These are phyloP conservation scores for Fusarium paranaense DNA, from an alignment of 2,329 filamentous ascomycete species.

Conservation along the genomic window DNA sequence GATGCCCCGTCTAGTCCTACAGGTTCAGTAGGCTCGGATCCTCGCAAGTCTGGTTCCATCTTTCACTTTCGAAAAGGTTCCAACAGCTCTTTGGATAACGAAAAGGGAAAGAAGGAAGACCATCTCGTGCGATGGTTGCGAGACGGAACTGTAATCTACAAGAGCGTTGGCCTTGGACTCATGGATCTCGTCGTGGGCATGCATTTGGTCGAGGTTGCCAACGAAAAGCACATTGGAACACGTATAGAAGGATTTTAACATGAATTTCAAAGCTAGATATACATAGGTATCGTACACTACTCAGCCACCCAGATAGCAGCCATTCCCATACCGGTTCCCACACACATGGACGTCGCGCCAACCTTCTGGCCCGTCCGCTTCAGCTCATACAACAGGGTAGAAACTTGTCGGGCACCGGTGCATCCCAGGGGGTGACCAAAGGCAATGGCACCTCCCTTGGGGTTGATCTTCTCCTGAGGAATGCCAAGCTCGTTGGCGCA, in stretches of 20 bases:
- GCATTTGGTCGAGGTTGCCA: conserved; percentile 67
- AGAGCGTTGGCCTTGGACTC: conserved; percentile 73
- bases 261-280: conserved; percentile 23
- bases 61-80: conserved; percentile 48
- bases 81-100: conserved; percentile 42
- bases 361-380: conserved; percentile 85
- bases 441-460: conserved; percentile 95
- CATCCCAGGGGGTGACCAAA: conserved; percentile 96
- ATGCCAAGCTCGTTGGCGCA: conserved; percentile 90
- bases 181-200: conserved; percentile 75
- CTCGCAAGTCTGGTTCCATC: conserved; percentile 49
- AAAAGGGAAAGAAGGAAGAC: conserved; percentile 60
- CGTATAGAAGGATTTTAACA: conserved; percentile 64
- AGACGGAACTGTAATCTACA: conserved; percentile 75
- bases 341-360: conserved; percentile 94
- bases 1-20: conserved; percentile 47
- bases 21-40: conserved; percentile 43
- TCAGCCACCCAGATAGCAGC: conserved; percentile 96
- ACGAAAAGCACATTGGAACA: conserved; percentile 65
- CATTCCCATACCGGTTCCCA: conserved; percentile 98
- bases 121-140: conserved; percentile 67
- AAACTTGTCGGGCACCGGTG: conserved; percentile 93
- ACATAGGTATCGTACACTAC: conserved; percentile 60
- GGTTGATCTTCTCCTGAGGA: conserved; percentile 90
- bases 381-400: conserved; percentile 90